Conservation (phyloP, 2,329 filamentous ascomycete genomes). For the Cadophora sp. region DNA sequence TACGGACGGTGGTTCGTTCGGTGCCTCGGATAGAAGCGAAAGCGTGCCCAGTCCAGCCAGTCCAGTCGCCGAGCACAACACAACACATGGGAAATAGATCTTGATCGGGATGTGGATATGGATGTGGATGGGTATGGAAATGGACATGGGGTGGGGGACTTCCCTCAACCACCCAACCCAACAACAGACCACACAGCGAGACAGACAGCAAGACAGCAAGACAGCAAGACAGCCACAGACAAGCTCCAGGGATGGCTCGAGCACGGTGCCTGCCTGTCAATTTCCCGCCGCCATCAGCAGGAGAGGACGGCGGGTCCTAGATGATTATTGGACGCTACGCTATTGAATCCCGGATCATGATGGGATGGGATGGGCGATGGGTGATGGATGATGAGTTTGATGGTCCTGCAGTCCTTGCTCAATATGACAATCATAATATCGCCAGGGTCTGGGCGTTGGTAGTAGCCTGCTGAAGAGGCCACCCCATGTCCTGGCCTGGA, state of each 20-base stretch:
- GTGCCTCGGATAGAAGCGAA: constrained; percentile 22
- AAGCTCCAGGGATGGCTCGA: constrained; percentile 24
- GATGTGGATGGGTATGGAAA: neutral
- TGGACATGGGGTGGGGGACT: neutral
- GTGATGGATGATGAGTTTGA: constrained; percentile 19
- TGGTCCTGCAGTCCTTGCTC: constrained; percentile 28
- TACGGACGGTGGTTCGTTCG: neutral
- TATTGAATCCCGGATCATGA: constrained; percentile 28
- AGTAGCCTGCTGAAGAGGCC: constrained; percentile 7
- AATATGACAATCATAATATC: constrained; percentile 42
- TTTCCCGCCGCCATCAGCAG: constrained; percentile 25
- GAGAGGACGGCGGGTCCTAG: constrained; percentile 16
- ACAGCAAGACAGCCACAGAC: neutral
- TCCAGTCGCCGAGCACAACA: neutral
- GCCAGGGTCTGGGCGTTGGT: neutral
- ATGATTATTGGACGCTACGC: constrained; percentile 31
- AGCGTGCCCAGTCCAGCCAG: neutral
- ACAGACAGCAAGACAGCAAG: neutral
- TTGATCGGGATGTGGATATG: constrained; percentile 14
- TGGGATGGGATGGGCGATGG: constrained; percentile 13
- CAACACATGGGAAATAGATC: constrained; percentile 22
- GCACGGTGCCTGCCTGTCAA: constrained; percentile 24
- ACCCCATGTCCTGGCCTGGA: neutral
- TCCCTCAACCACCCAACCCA: neutral
- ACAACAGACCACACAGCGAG: neutral